Conservation (phyloP, 2,329 filamentous ascomycete species). For the Chrysosporium keratinophilum region DNA sequence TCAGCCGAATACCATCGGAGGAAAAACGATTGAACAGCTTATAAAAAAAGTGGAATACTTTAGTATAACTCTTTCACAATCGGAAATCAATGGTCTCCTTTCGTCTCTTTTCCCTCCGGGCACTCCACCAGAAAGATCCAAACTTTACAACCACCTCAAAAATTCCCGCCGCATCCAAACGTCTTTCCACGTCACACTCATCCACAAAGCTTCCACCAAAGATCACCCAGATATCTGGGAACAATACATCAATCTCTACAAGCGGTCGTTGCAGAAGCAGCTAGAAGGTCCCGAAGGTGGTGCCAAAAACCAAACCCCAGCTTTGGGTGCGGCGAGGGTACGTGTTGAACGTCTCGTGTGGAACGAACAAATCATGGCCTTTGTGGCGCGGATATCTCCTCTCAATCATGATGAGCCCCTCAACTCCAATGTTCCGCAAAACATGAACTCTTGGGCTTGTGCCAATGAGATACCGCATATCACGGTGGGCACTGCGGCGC, state of each 20-base stretch:
- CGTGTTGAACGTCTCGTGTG: slow-evolving; percentile 61
- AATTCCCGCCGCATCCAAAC: slow-evolving; percentile 63
- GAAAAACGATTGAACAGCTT: slow-evolving; percentile 23
- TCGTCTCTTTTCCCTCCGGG: slow-evolving; percentile 56
- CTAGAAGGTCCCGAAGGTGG: slow-evolving; percentile 20
- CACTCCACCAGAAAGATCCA: slow-evolving; percentile 44
- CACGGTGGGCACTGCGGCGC: slow-evolving; percentile 71
- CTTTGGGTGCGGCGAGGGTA: slow-evolving; percentile 34
- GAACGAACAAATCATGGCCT: slow-evolving; percentile 79
- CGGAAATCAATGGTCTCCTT: slow-evolving; percentile 49
- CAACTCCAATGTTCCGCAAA: background rate
- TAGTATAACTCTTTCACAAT: slow-evolving; percentile 45
- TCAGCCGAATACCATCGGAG: background rate
- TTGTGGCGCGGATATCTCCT: slow-evolving; percentile 61
- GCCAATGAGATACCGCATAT: slow-evolving; percentile 75
- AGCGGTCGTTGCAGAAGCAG: slow-evolving; percentile 25
- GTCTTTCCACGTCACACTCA: slow-evolving; percentile 89
- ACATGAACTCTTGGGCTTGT: slow-evolving; percentile 49
- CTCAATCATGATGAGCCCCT: slow-evolving; percentile 31
- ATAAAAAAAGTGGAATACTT: slow-evolving; percentile 57
- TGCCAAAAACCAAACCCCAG: slow-evolving; percentile 24
- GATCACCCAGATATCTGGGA: slow-evolving; percentile 64
- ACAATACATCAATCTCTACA: slow-evolving; percentile 54
- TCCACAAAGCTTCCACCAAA: slow-evolving; percentile 60
- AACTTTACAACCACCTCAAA: slow-evolving; percentile 66